Conservation (phyloP, 2,329 filamentous ascomycete genomes). For the Clonostachys chloroleuca region DNA sequence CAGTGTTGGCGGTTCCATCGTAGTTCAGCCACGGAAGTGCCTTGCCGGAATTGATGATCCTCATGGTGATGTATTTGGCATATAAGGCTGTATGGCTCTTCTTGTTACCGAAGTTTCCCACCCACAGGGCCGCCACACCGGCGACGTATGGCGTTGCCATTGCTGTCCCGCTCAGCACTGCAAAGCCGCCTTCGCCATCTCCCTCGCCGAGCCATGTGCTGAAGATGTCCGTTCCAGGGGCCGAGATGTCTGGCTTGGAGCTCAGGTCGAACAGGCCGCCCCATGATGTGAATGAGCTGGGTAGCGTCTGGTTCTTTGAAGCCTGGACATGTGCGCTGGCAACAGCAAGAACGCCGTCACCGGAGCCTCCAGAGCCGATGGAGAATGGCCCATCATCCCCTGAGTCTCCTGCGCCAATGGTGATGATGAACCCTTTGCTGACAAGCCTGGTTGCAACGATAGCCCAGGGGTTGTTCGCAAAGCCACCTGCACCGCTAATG, state of each 20-base stretch:
- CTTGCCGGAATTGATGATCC: neutral
- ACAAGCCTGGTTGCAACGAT: conserved; percentile 21
- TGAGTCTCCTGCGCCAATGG: conserved; percentile 36
- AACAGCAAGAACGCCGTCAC: conserved; percentile 32
- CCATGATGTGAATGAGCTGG: conserved; percentile 34
- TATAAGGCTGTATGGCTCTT: conserved; percentile 5
- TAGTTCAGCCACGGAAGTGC: conserved; percentile 2
- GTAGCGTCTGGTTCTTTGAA: conserved; percentile 16
- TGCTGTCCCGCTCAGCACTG: conserved; percentile 33
- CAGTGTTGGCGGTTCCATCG: conserved; percentile 4
- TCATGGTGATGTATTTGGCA: too few relatives aligned
- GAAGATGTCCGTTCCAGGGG: conserved; percentile 31
- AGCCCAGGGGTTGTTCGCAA: conserved; percentile 19
- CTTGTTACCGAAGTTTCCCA: conserved; percentile 12
- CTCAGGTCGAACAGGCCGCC: conserved; percentile 34
- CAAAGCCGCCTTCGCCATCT: neutral
- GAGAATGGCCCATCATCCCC: conserved; percentile 35
- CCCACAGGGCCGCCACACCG: conserved; percentile 20
- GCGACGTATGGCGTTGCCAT: conserved; percentile 40
- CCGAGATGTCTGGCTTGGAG: conserved; percentile 35
- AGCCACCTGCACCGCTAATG: conserved; percentile 20
- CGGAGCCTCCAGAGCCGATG: conserved; percentile 27
- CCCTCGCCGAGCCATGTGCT: conserved; percentile 30
- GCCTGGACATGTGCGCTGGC: conserved; percentile 16
- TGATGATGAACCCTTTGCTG: conserved; percentile 29